Percentiles rank a stretch among this genome's conserved stretches.
These are phyloP conservation scores for Beauveria sp. DNA, from an alignment of 2,329 filamentous ascomycete genomes.

Conservation along the genomic window DNA sequence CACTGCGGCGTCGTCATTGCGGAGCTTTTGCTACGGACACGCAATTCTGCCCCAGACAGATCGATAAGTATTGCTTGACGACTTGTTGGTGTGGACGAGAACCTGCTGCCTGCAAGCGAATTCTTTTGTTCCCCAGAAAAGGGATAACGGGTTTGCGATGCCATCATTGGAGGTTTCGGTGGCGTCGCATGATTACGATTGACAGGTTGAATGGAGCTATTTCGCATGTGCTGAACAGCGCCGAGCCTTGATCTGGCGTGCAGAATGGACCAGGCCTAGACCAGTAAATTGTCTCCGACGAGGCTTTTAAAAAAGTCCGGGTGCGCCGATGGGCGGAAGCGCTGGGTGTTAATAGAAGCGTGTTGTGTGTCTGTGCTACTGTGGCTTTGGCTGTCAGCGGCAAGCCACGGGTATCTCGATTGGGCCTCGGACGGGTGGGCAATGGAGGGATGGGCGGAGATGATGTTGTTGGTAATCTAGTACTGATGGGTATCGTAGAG, in stretches of 20 bases:
- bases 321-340: neutral
- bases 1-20: slow-evolving; percentile 5
- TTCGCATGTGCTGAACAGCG: neutral
- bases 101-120: neutral
- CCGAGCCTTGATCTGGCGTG: neutral
- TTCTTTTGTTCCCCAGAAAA: neutral
- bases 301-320: neutral
- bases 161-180: neutral
- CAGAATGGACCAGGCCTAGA: slow-evolving; percentile 6
- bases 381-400: neutral
- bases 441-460: neutral
- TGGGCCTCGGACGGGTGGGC: neutral
- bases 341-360: neutral
- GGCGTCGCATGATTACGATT: neutral
- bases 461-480: neutral
- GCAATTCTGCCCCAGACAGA: slow-evolving; percentile 2
- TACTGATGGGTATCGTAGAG: neutral
- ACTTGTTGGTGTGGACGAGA: neutral
- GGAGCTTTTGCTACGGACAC: neutral
- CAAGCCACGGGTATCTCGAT: neutral
- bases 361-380: neutral
- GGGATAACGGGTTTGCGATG: too few relatives aligned
- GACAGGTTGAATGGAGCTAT: neutral
- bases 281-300: neutral
- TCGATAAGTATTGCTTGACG: neutral